These are phyloP conservation scores for Haplosporangium gracile DNA, from an alignment of 192 early-diverging fungal species.

Conservation along the genomic window DNA sequence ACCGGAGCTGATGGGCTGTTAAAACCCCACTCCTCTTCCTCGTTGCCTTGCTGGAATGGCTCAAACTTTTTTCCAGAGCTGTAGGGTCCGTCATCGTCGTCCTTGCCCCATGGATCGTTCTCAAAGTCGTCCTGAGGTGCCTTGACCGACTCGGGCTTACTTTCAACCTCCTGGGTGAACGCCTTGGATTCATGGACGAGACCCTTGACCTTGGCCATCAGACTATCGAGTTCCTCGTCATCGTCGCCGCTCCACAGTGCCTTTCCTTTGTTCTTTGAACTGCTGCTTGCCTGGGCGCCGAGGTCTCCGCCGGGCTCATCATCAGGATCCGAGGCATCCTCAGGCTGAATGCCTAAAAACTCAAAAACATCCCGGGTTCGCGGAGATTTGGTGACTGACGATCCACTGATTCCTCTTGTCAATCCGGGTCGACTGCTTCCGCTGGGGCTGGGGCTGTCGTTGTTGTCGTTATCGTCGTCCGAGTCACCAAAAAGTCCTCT, in stretches of 20 bases:
- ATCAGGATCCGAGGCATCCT: conserved; percentile 24
- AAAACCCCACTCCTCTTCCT: conserved; percentile 28
- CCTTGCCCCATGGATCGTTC: background rate
- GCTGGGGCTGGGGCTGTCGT: background rate
- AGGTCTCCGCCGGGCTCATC: conserved; percentile 15
- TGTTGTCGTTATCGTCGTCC: conserved; percentile 12
- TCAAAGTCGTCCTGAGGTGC: background rate
- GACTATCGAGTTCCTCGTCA: conserved; percentile 27
- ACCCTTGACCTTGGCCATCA: conserved; percentile 46
- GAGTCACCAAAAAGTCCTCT: conserved; percentile 28
- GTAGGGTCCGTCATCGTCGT: background rate
- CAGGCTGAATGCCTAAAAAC: conserved; percentile 42
- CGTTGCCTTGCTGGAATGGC: conserved; percentile 28
- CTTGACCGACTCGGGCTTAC: background rate
- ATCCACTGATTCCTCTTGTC: background rate
- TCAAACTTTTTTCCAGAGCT: conserved; percentile 29
- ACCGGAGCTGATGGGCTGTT: background rate
- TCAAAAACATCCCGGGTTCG: conserved; percentile 24
- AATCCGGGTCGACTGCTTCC: conserved; percentile 4
- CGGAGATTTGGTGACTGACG: background rate
- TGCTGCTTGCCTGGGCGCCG: background rate
- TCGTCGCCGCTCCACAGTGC: conserved; percentile 2
- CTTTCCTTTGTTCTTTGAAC: conserved; percentile 30
- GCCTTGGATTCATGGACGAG: conserved; percentile 40
- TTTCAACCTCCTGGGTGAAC: conserved; percentile 10